Evolutionary conservation across 805 yeast species (phyloP).

Genomic region (Scheffersomyces stipitis): DNA sequence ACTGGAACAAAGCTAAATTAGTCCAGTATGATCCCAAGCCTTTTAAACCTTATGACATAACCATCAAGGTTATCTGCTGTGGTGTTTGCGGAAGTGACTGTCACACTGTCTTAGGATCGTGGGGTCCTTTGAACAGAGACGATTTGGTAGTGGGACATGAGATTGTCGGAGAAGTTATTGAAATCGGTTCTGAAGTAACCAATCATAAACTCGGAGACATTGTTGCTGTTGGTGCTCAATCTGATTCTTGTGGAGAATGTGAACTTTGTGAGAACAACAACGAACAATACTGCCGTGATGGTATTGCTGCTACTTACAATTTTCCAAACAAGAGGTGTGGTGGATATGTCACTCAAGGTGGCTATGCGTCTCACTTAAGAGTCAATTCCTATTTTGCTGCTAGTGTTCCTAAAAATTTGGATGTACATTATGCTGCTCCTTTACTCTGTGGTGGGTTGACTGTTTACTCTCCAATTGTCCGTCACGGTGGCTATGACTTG

Average conservation of each 20-base stretch:
- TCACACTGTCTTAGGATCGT: constrained; percentile 51
- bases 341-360: constrained; percentile 42
- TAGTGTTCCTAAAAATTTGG: constrained; percentile 47
- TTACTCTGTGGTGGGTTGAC: constrained; percentile 59
- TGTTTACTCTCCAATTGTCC: constrained; percentile 50
- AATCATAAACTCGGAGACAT: constrained; percentile 63
- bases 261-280: constrained; percentile 42
- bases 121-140: constrained; percentile 36
- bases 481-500: constrained; percentile 36
- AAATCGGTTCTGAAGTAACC: constrained; percentile 55
- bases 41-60: constrained; percentile 44
- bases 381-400: constrained; percentile 46
- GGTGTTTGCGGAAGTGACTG: constrained; percentile 64
- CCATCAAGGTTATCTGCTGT: constrained; percentile 58
- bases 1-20: constrained; percentile 35
- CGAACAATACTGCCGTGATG: constrained; percentile 51
- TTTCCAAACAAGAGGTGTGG: constrained; percentile 29
- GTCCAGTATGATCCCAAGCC: constrained; percentile 28
- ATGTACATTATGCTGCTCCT: constrained; percentile 48
- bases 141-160: constrained; percentile 61
- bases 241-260: constrained; percentile 61
- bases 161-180: constrained; percentile 57
- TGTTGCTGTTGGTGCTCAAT: constrained; percentile 79
- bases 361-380: constrained; percentile 50
- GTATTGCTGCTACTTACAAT: constrained; percentile 53